Evolutionary conservation across 2,329 filamentous ascomycete species (phyloP).

Genomic region (Cladobotryum protrusum): DNA sequence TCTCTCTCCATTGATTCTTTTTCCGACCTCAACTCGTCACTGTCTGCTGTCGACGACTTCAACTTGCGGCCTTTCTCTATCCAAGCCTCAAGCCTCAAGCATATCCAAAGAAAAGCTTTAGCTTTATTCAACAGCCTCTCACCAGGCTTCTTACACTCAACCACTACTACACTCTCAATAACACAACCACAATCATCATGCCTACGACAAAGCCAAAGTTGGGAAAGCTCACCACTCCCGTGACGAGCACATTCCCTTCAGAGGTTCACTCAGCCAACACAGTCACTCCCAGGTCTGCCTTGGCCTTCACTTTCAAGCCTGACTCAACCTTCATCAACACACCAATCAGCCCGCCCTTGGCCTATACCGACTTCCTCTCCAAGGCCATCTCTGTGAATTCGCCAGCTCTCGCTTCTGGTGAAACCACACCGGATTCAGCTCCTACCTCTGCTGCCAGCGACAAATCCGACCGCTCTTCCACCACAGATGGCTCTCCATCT

Average conservation of each 20-base stretch:
- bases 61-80: constrained; percentile 2
- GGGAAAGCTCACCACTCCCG: constrained; percentile 55
- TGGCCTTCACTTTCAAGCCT: constrained; percentile 33
- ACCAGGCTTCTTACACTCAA: no score
- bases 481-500: constrained; percentile 48
- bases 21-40: constrained; percentile 12
- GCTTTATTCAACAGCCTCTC: not conserved
- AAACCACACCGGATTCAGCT: constrained; percentile 41
- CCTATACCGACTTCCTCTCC: constrained; percentile 83
- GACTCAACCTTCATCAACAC: constrained; percentile 64
- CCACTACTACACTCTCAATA: not conserved
- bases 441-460: constrained; percentile 54
- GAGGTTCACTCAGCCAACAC: constrained; percentile 57
- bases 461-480: constrained; percentile 51
- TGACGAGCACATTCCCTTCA: constrained; percentile 57
- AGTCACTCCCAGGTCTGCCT: constrained; percentile 58
- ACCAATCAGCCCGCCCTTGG: constrained; percentile 82
- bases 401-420: constrained; percentile 51
- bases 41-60: constrained; percentile 3
- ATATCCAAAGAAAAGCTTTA: not conserved
- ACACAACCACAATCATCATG: constrained; percentile 33
- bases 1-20: constrained; percentile 9
- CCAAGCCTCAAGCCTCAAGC: constrained; percentile 4
- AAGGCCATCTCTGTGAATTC: constrained; percentile 73
- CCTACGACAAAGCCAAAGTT: constrained; percentile 52